These are phyloP conservation scores for Nemania abortiva DNA, from an alignment of 2,329 filamentous ascomycete species.

Conservation along the genomic window DNA sequence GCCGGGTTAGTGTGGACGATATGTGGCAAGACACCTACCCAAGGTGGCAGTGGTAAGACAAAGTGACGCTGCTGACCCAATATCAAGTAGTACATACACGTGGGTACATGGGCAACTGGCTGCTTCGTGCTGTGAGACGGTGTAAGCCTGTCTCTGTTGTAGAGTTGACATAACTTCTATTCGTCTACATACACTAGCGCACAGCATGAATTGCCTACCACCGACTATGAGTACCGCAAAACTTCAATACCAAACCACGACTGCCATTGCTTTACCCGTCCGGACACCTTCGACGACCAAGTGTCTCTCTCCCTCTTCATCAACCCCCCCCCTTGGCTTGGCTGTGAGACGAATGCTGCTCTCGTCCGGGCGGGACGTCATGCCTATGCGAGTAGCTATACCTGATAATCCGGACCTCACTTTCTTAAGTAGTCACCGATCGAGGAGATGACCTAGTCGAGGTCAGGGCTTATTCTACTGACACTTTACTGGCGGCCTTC, in stretches of 20 bases:
- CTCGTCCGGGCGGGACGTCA: neutral
- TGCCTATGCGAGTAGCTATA: neutral
- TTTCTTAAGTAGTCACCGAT: constrained; percentile 5
- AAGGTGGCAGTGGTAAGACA: neutral
- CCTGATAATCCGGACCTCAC: constrained; percentile 2
- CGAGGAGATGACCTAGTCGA: neutral
- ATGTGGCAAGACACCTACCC: too few relatives aligned
- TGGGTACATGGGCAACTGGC: constrained; percentile 5
- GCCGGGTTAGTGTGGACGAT: neutral
- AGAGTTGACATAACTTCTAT: neutral
- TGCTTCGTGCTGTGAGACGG: neutral
- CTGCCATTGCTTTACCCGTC: neutral
- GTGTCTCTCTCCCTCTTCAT: too few relatives aligned
- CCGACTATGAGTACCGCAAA: too few relatives aligned
- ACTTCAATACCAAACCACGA: neutral
- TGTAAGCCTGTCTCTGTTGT: neutral
- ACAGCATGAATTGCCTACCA: neutral
- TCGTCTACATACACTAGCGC: neutral
- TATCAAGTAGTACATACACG: constrained; percentile 1
- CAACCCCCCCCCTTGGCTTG: too few relatives aligned
- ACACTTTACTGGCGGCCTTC: constrained; percentile 17
- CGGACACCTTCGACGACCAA: neutral
- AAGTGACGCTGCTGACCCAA: constrained; percentile 2
- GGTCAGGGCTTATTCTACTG: constrained; percentile 12
- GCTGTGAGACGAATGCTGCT: neutral